Evolutionary conservation across 345 rosid species (phyloP), one percentile per base, ranked within the genome.

Genomic region (Bruguiera gymnorhiza): DNA sequence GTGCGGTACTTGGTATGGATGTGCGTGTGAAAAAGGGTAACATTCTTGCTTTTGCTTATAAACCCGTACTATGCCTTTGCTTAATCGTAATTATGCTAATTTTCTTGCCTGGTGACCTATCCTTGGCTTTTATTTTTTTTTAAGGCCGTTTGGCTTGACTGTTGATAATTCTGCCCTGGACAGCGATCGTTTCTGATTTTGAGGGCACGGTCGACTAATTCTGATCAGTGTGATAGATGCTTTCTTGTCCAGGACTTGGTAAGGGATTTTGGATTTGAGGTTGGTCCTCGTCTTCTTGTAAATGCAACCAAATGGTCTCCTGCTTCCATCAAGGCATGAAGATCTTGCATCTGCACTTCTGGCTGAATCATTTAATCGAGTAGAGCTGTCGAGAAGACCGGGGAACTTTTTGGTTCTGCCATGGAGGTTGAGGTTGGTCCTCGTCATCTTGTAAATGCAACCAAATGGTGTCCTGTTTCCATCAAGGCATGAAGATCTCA

Each of bases 291-390:
- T 73, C 87, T 87, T 23, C 81, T 88, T 0, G 75, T 85, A 8
- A 92, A 95, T 81, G 76, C 93, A 0, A 73, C 92, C 32, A 86
- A 36, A 84, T 36, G 99, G 99, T 8, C 88, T 95, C 30, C 96
- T 92, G 62, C 88, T 95, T 37, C 99, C 99, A 43, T 97, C 97
- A 4, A 85, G 66, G 66, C 93, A 87, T 81, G 88, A 88, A 77
- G 99, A 92, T 77, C 63, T 77, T 57, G 83, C 89, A 62, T 90
- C 99, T 4, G 97, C 99, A 15, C 86, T 95, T 51, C 99, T 0
- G 97, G 96, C 10, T 92, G 99, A 97, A 95, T 95, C 55, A 87
- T 95, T 9, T 97, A 88, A 76, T 94, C 98, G 2, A 93, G 89
- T 21, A 94, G 89, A 76, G 92, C 98, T 5, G 96, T 88, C 57